Evolutionary conservation across 805 yeast genomes (phyloP), one percentile per base, ranked within the genome.

Genomic region (Teunomyces panamensis): DNA sequence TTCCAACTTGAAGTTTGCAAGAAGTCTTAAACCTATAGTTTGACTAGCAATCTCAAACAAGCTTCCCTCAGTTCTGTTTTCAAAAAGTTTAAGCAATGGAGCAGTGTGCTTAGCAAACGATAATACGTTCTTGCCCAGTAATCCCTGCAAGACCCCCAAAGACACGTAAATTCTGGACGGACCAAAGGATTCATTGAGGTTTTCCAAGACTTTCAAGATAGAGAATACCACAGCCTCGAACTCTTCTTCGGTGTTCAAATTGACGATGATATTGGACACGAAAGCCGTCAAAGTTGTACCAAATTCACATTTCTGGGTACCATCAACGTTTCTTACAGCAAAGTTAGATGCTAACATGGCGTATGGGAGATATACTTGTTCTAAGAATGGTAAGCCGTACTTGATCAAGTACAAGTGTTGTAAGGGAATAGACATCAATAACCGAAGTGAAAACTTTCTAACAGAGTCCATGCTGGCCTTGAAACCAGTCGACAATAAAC

Each of bases 391-490:
- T 54, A 71, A 57, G 5, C 71, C 72, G 45, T 67, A 45, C 43
- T 63, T 65, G 20, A 73, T 51, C 47, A 68, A 53, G 42, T 57
- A 56, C 44, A 83, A 66, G 52, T 80, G 71, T 29, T 73, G 62
- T 1, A 57, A 51, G 5, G 80, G 77, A 28, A 88, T 69, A 8
- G 77, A 67, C 34, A 85, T 74, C 39, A 88, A 68, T 39, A 87
- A 58, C 1, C 74, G 71, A 53, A 85, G 62, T 0, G 87, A 69
- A 55, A 80, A 82, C 54, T 80, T 82, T 49, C 91, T 71, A 1
- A 90, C 89, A 5, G 89, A 77, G 49, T 88, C 96, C 81, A 85
- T 81, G 1, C 88, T 75, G 0, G 91, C 89, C 43, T 74, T 79
- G 54, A 88, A 75, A 0, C 95, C 96, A 11, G 89, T 85, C 4